Evolutionary conservation across 257 asterid species (phyloP), one percentile per base, ranked within the genome.

Genomic region (Ligustrum vulgare): DNA sequence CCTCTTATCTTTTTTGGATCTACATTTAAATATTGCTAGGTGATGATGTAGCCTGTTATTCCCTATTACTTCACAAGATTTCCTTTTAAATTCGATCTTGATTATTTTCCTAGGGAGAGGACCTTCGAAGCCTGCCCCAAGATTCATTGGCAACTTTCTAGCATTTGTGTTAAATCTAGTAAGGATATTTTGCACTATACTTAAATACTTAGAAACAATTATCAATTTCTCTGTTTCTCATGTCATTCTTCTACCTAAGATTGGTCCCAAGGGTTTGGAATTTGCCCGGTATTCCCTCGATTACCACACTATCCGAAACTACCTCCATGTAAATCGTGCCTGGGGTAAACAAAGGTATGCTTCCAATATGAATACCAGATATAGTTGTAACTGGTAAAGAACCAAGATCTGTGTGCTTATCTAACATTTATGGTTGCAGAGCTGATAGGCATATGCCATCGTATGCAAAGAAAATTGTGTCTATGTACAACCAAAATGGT

Each of bases 241-340:
- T 77, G 60, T 78, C 41, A n/a, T 39, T 75, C 71, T 80, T 76
- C 68, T 70, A 51, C 64, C 78, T 73, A 81, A 94, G 98, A 81
- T 94, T 74, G 99, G 97, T 63, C 99, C 96, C 1, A 94, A 94
- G 88, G 99, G 98, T 76, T 90, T 94, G 56, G 98, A 94, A 81
- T 94, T 94, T 69, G 99, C 99, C 13, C 96, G 96, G 65, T 94
- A 94, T 75, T 94, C 99, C 67, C 80, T 92, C 82, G 99, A 94
- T 80, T 92, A 94, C 85, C 98, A 94, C 88, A 89, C 98, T 65
- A 92, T 94, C 83, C 86, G 99, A 74, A 94, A 94, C 77, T 92
- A 94, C 84, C 86, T 94, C 60, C 76, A 94, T 56, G 91, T 94
- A 54, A 86, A 86, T 75, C 97, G 98, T 56, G 79, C 82, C 20